Conservation (phyloP, 2,329 filamentous ascomycete species). For the Trichoderma semiorbis region DNA sequence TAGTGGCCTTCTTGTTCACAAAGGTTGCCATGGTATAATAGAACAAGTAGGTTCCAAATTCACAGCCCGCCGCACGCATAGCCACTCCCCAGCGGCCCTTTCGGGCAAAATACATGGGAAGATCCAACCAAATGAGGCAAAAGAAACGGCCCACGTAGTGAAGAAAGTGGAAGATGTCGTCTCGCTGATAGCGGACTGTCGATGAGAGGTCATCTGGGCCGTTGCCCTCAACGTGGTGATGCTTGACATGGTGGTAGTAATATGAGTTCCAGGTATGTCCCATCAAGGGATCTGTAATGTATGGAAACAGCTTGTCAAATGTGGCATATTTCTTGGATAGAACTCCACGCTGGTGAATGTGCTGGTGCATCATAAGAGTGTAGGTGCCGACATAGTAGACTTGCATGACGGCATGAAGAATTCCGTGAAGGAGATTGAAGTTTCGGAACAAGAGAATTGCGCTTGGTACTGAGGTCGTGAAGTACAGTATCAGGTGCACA, state of each 20-base stretch:
- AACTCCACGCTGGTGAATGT: constrained; percentile 74
- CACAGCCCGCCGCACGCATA: constrained; percentile 56
- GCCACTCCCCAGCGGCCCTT: constrained; percentile 57
- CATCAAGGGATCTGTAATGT: constrained; percentile 70
- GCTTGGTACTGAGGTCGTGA: constrained; percentile 65
- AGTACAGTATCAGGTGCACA: constrained; percentile 71
- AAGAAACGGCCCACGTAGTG: constrained; percentile 71
- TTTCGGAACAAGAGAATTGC: constrained; percentile 60
- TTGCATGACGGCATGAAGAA: constrained; percentile 64
- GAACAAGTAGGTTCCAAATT: constrained; percentile 54
- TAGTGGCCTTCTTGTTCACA: constrained; percentile 52
- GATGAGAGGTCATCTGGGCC: constrained; percentile 73
- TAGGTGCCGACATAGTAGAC: constrained; percentile 68
- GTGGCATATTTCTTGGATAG: constrained; percentile 51
- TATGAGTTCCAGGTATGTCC: constrained; percentile 85
- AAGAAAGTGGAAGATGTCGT: constrained; percentile 63
- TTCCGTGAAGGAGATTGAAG: constrained; percentile 66
- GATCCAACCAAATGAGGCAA: constrained; percentile 69
- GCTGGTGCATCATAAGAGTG: constrained; percentile 80
- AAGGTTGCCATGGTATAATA: constrained; percentile 47
- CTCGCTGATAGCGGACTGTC: constrained; percentile 72
- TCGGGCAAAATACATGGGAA: constrained; percentile 68
- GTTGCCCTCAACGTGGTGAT: constrained; percentile 80
- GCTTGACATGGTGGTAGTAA: constrained; percentile 82
- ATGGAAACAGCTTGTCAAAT: constrained; percentile 67